Base-by-base conservation (phyloP, 441 rosid species). In the Adansonia gregorii region DNA sequence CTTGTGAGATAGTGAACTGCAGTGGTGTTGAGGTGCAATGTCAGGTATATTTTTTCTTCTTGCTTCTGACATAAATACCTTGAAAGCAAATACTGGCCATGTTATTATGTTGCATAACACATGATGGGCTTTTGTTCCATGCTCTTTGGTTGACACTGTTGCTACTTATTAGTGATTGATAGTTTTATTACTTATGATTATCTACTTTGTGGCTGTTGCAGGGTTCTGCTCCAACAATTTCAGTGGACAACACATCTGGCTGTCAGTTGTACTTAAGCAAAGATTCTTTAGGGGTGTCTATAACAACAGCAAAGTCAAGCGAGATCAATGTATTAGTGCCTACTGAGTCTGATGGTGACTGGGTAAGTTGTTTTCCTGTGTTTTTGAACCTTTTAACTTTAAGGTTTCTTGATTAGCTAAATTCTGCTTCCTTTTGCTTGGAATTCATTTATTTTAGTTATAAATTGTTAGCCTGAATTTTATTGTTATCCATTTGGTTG, bases 181-280 rank as follows among this genome's bases (percentile, higher is more conserved):
- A 15, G 14, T 14, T 8, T 10, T 27, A 12, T 1, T 67, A 52
- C 31, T 27, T 80, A 43, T 35, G 14, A 46, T 45, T 58, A 41
- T 43, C 58, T 41, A 75, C 65, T 74, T 59, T 76, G 55, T 81
- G 79, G 73, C 67, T 71, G 46, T 81, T 80, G 0, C 80, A 96
- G 99, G 99, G 99, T 67, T 89, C 97, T 67, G 97, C 99, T 82
- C 99, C 99, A 74, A 89, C 98, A 63, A 83, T 96, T 64, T 96
- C 98, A 58, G 94, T 93, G 82, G 98, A 96, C 88, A 94, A 94
- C 86, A 93, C 99, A 0, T 83, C 85, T 55, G 99, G 97, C 72
- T 96, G 99, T 85, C 99, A 93, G 83, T 80, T 96, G 74, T 96
- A 93, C 81, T 84, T 96, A 76, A 89, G 91, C 91, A 90, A 91